Evolutionary conservation across 345 rosid genomes (phyloP), one percentile per base, ranked within the genome.

Genomic region (Euclidium syriacum): DNA sequence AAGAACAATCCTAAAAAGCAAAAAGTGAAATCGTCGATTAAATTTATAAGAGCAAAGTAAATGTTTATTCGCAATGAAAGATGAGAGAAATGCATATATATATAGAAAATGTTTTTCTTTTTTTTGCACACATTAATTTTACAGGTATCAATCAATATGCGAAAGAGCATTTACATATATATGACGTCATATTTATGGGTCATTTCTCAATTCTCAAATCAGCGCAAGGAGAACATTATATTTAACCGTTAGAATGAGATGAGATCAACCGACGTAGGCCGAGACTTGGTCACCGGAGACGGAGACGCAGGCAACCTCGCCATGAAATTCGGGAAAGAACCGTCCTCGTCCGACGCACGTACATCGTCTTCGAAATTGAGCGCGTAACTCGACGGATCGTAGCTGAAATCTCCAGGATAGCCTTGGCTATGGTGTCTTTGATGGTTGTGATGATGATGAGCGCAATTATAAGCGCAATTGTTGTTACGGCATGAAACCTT

Each of bases 371-470:
- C 87, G 65, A 87, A 90, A 65, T 90, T 90, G 17, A 85, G 77
- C 5, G 83, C 77, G 59, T 87, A 90, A 34, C 90, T 90, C 74
- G 61, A 19, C 6, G 81, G 78, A 49, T 87, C 95, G 70, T 87
- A 90, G 15, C 79, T 65, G 48, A 85, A 83, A 63, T 90, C 88
- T 2, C 64, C 74, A 4, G 84, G 72, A 46, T 47, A 40, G 20
- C 70, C 29, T 2, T 75, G 80, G 43, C 56, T 78, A 0, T 57
- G 58, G 18, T 54, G 47, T 39, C 64, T 38, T 22, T 49, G 58
- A 17, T 20, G 18, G 10, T 18, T 17, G 4, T 22, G 50, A 14
- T 70, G 65, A 4, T 49, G 47, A 18, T 53, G 68, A 25, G 11
- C 40, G 36, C 68, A 61, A 22, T 52, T 53, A 26, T 60, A 26